Percentiles rank a stretch among this genome's conserved stretches.
Evolutionary conservation across 2,329 filamentous ascomycete species (phyloP).

Genomic region (Beauveria asiatica): DNA sequence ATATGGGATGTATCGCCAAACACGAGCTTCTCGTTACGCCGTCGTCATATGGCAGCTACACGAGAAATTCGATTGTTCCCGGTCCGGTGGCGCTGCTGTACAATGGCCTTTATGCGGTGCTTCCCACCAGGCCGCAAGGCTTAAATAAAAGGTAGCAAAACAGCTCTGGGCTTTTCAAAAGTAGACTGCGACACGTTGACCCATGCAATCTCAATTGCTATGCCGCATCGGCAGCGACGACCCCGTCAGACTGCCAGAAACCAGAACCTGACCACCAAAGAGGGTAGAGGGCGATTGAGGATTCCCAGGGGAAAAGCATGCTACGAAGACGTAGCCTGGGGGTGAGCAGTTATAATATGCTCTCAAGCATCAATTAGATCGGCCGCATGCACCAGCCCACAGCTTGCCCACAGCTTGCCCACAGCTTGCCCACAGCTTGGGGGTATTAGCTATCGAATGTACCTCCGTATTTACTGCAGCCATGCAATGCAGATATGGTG

Average conservation of each 20-base stretch:
- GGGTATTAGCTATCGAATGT: not conserved
- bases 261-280: not conserved
- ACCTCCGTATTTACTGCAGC: no score
- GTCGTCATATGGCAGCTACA: constrained; percentile 4
- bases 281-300: not conserved
- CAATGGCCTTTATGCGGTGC: constrained; percentile 2
- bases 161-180: not conserved
- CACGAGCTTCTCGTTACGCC: constrained; percentile 5
- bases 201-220: not conserved
- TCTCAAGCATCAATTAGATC: not conserved
- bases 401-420: not conserved
- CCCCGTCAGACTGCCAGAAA: not conserved
- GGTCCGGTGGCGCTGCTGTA: not conserved
- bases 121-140: not conserved
- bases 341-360: constrained; percentile 5
- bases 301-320: not conserved
- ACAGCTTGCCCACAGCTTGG: not conserved
- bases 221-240: constrained; percentile 5
- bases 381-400: not conserved
- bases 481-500: not conserved
- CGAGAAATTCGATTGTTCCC: constrained; percentile 1
- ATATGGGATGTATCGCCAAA: not conserved
- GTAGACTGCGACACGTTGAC: not conserved
- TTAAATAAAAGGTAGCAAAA: not conserved
- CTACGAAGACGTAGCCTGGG: not conserved